These are phyloP conservation scores for Elongisporangium undulatum DNA, from an alignment of 352 stramenopile species.

Conservation along the genomic window DNA sequence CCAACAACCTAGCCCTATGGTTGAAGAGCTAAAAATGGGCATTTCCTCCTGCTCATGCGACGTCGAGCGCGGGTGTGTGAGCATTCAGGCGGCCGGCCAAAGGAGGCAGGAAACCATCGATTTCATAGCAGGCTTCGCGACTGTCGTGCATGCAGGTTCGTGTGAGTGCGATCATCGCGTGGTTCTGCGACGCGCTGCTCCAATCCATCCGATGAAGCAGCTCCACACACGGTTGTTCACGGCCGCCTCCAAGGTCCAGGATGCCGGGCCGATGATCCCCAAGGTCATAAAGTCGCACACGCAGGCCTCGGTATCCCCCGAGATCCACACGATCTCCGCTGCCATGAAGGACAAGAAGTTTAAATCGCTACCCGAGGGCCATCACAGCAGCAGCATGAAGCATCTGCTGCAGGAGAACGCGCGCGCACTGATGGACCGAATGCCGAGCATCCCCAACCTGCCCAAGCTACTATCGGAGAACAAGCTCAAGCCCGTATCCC, in stretches of 20 bases:
- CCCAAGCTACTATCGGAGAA: slow-evolving; percentile 7
- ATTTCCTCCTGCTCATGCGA: background rate
- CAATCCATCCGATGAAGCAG: slow-evolving; percentile 19
- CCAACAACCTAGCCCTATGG: background rate
- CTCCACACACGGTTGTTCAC: slow-evolving; percentile 21
- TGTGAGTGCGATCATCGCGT: background rate
- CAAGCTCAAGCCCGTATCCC: background rate
- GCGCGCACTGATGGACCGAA: slow-evolving; percentile 14
- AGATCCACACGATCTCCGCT: background rate
- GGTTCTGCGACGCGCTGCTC: background rate
- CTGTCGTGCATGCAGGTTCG: background rate
- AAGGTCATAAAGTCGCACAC: background rate
- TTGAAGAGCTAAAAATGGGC: background rate
- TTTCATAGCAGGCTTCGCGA: background rate
- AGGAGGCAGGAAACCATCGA: background rate
- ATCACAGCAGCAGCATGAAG: slow-evolving; percentile 15
- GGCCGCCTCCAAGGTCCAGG: slow-evolving; percentile 25
- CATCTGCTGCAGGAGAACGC: slow-evolving; percentile 36
- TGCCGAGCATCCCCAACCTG: slow-evolving; percentile 40
- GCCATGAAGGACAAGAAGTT: background rate
- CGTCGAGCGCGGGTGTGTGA: background rate
- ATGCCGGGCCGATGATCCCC: slow-evolving; percentile 5
- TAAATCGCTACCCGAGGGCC: background rate
- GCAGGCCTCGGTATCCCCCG: background rate
- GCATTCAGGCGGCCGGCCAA: background rate